Conservation (phyloP, 1,284 basidiomycete species). For the Singerocomus rubriflavus region DNA sequence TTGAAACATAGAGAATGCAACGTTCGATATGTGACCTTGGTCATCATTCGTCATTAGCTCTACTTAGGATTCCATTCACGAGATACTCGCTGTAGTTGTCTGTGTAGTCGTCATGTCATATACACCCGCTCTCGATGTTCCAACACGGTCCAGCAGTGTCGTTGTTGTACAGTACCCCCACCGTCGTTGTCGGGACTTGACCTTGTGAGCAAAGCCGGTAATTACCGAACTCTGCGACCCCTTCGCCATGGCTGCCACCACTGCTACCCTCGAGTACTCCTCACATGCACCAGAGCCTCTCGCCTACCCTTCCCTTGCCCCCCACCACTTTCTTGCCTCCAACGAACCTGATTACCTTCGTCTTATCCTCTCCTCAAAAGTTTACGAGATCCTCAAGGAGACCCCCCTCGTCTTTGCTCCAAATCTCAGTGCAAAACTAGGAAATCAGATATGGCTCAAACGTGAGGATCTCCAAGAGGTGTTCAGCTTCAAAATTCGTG, state of each 20-base stretch:
- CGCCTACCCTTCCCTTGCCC: slow-evolving; percentile 62
- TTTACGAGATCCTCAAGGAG: slow-evolving; percentile 91
- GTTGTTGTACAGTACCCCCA: background rate
- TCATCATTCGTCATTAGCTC: too few relatives aligned
- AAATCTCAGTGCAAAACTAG: slow-evolving; percentile 83
- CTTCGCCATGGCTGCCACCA: slow-evolving; percentile 41
- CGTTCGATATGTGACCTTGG: too few relatives aligned
- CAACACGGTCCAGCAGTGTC: background rate
- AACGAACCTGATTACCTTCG: slow-evolving; percentile 91
- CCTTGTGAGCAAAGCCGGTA: slow-evolving; percentile 11
- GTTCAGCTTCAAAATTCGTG: slow-evolving; percentile 98
- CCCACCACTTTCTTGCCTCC: slow-evolving; percentile 64
- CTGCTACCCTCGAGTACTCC: slow-evolving; percentile 62
- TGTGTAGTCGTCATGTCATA: too few relatives aligned
- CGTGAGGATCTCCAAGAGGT: slow-evolving; percentile 95
- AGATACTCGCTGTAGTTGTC: too few relatives aligned
- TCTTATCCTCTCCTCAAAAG: slow-evolving; percentile 90
- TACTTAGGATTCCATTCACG: too few relatives aligned
- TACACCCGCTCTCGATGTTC: too few relatives aligned
- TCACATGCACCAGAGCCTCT: slow-evolving; percentile 64
- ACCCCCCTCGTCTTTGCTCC: slow-evolving; percentile 88
- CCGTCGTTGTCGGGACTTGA: too few relatives aligned
- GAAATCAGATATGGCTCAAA: slow-evolving; percentile 95
- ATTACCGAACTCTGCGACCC: slow-evolving; percentile 13
- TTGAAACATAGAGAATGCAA: too few relatives aligned